Evolutionary conservation across 164 flowering plant genomes (phyloP), one percentile per base, ranked within the genome.

Genomic region (Echeveria elegans): DNA sequence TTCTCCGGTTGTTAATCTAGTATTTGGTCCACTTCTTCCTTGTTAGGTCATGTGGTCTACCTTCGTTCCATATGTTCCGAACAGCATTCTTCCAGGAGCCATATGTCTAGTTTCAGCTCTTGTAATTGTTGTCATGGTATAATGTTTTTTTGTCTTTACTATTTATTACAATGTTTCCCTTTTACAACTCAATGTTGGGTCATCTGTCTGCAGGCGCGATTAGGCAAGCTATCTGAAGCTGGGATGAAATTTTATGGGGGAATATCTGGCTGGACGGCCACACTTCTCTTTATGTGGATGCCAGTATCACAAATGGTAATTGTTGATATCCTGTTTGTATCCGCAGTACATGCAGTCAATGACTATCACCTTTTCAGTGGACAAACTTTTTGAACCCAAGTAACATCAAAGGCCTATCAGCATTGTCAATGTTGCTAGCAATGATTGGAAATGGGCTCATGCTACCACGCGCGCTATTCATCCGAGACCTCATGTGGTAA

Each of bases 281-380:
- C 99, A n/a, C 83, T 89, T 69, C 96, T 94, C 66, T 94, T 94
- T 83, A 94, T 91, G 99, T 94, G 99, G 99, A 94, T 94, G 99
- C 96, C 97, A 45, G 79, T 94, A 50, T 76, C 97, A 45, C 99
- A 94, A 76, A 83, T 87, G 96, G 99, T 94, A 79, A 50, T 69
- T 24, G 28, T 65, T 34, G 4, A 14, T 28, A 28, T 56, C 61
- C 61, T 9, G 18, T 12, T 56, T n/a, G n/a, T n/a, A n/a, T n/a
- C n/a, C n/a, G n/a, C n/a, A n/a, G n/a, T n/a, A 23, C 52, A 6
- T 64, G 63, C 0, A 9, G 60, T 70, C 47, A 68, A 66, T 66
- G 66, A 78, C 43, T 30, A 16, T 67, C 60, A 76, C 59, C 32
- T 56, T 28, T 56, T 41, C 81, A 94, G 97, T 91, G 97, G 99